Evolutionary conservation across 202 grass and related monocot species (phyloP).

Genomic region (Schoenoplectus tabernaemontani): DNA sequence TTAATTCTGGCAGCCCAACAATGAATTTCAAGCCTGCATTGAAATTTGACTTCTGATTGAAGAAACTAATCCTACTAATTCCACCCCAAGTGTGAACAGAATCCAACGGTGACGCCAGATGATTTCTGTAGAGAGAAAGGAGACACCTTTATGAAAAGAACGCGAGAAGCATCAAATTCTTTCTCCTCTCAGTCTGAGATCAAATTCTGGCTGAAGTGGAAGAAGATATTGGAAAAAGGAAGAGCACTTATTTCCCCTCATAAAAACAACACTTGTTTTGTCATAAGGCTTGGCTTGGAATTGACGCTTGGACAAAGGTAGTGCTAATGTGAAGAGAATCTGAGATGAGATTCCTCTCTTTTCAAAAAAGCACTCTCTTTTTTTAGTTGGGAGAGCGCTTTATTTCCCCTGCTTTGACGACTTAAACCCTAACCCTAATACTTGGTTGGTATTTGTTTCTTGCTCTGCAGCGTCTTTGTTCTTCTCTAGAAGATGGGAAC

Average conservation of each 20-base stretch:
- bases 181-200: slow-evolving; percentile 8
- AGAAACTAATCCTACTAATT: not conserved
- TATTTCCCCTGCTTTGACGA: not conserved
- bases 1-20: not conserved
- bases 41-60: not conserved
- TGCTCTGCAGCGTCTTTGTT: not conserved
- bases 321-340: slow-evolving; percentile 6
- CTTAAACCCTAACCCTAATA: slow-evolving; percentile 17
- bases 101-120: not conserved
- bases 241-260: not conserved
- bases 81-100: not conserved
- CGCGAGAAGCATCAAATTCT: slow-evolving; percentile 17
- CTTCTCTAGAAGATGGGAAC: too few relatives aligned
- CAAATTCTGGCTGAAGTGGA: not conserved
- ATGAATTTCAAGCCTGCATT: not conserved
- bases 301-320: not conserved
- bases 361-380: not conserved
- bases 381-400: not conserved
- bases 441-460: slow-evolving; percentile 1
- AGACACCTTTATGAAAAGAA: slow-evolving; percentile 4
- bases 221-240: slow-evolving; percentile 3
- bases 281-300: not conserved
- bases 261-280: not conserved
- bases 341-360: slow-evolving; percentile 18
- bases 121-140: slow-evolving; percentile 18